Percentiles rank a stretch among this genome's conserved stretches.
phyloP scores from a whole-genome alignment of 495 filamentous ascomycete species.

The Neurospora sp. region DNA sequence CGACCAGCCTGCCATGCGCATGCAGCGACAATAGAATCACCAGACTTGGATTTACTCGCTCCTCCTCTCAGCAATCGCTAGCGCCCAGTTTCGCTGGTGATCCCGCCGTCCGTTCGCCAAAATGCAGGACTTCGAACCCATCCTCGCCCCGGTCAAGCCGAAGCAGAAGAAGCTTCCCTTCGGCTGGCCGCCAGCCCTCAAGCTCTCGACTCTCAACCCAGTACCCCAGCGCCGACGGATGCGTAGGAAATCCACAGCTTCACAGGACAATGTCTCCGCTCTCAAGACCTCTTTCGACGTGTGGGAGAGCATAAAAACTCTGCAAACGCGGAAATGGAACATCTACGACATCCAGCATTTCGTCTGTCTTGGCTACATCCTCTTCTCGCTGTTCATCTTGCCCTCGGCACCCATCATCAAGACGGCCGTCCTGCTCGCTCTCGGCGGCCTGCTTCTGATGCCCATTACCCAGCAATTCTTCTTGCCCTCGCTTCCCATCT shows the following conservation, averaged over 20 bases:
- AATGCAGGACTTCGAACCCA: constrained; percentile 20
- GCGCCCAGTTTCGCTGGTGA: background rate
- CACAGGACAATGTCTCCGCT: constrained; percentile 46
- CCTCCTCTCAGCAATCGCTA: background rate
- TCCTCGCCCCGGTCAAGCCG: constrained; percentile 17
- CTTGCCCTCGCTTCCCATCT: constrained; percentile 74
- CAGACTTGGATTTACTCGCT: constrained; percentile 1
- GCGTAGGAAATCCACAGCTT: constrained; percentile 60
- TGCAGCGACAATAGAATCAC: constrained; percentile 16
- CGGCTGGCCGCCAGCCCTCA: constrained; percentile 16
- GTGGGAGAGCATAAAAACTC: constrained; percentile 56
- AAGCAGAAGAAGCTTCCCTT: constrained; percentile 20
- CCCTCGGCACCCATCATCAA: constrained; percentile 67
- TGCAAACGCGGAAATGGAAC: constrained; percentile 72
- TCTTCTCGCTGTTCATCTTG: constrained; percentile 76
- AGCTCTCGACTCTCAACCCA: constrained; percentile 29
- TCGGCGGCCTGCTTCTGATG: constrained; percentile 62
- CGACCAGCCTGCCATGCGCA: constrained; percentile 10
- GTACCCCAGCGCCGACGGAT: constrained; percentile 64
- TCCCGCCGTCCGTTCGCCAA: background rate
- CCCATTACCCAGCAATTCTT: constrained; percentile 90
- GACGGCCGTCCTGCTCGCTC: constrained; percentile 52
- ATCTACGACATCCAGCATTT: constrained; percentile 81
- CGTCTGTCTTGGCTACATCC: constrained; percentile 56
- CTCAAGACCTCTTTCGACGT: constrained; percentile 75